Conservation (phyloP, 139 green algal genomes). For the Chlamydomonas sp. region DNA sequence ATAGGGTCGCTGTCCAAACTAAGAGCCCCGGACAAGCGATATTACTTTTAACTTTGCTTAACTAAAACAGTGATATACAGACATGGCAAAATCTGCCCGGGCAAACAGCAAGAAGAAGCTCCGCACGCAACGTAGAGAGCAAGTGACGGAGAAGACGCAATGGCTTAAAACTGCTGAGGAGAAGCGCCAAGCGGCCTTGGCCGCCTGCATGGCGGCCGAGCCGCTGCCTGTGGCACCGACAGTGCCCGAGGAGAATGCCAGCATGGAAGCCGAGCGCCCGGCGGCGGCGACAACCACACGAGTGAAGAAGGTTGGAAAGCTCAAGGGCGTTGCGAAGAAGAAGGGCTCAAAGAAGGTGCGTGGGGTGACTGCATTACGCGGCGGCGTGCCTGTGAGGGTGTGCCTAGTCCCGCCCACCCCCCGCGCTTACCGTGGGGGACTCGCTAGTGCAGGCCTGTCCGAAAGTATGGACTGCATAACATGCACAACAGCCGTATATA, state of each 20-base stretch:
- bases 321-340: constrained; percentile 23
- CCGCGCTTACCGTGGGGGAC: too few species aligned
- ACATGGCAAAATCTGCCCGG: constrained; percentile 59
- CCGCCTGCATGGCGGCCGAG: constrained; percentile 2
- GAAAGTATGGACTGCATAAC: too few species aligned
- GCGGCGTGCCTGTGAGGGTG: too few species aligned
- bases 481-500: too few species aligned
- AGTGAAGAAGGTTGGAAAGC: constrained; percentile 2
- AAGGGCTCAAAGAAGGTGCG: constrained; percentile 18
- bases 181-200: constrained; percentile 18
- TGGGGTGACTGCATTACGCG: too few species aligned
- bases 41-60: too few species aligned
- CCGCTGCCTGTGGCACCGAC: neutral
- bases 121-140: constrained; percentile 12
- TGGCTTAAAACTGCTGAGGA: constrained; percentile 19
- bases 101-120: constrained; percentile 32
- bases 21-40: too few species aligned
- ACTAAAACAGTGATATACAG: too few species aligned
- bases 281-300: neutral
- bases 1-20: too few species aligned
- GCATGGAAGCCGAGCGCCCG: constrained; percentile 5
- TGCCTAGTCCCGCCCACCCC: too few species aligned
- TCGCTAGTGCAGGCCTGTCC: too few species aligned
- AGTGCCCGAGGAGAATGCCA: neutral
- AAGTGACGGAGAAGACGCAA: neutral